These are phyloP conservation scores for Rosa chinensis DNA, from an alignment of 306 rosid genomes.

Conservation along the genomic window DNA sequence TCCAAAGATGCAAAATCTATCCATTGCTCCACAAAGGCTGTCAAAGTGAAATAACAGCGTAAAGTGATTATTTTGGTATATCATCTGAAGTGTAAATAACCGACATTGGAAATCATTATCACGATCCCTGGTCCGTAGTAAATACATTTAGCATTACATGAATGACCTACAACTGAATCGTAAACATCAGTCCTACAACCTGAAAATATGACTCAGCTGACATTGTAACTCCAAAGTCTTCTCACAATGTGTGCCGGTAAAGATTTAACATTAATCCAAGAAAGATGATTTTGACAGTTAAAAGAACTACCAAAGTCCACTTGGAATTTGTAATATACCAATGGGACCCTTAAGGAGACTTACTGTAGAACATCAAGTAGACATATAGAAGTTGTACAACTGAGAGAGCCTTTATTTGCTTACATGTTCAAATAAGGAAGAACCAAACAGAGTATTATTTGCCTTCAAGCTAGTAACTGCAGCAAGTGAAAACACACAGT, in stretches of 20 bases:
- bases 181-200: background rate
- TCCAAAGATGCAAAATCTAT: constrained; percentile 72
- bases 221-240: too few species aligned
- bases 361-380: too few species aligned
- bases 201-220: background rate
- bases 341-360: too few species aligned
- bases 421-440: constrained; percentile 48
- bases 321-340: too few species aligned
- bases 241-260: too few species aligned
- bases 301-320: too few species aligned
- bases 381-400: too few species aligned
- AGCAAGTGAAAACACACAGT: constrained; percentile 14
- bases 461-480: constrained; percentile 63
- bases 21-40: constrained; percentile 77
- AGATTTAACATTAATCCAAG: too few species aligned
- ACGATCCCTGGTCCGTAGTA: too few species aligned
- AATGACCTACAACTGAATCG: too few species aligned
- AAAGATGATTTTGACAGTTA: too few species aligned
- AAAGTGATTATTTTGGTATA: background rate
- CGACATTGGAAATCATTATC: background rate
- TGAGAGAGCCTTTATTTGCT: background rate
- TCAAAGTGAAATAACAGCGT: background rate
- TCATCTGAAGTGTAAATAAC: background rate
- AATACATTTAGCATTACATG: background rate
- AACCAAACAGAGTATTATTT: constrained; percentile 48